A percentile compares a stretch with the other conserved stretches of the same genome.
These are phyloP conservation scores for Mortierella hygrophila DNA, from an alignment of 192 early-diverging fungal species.

Conservation along the genomic window DNA sequence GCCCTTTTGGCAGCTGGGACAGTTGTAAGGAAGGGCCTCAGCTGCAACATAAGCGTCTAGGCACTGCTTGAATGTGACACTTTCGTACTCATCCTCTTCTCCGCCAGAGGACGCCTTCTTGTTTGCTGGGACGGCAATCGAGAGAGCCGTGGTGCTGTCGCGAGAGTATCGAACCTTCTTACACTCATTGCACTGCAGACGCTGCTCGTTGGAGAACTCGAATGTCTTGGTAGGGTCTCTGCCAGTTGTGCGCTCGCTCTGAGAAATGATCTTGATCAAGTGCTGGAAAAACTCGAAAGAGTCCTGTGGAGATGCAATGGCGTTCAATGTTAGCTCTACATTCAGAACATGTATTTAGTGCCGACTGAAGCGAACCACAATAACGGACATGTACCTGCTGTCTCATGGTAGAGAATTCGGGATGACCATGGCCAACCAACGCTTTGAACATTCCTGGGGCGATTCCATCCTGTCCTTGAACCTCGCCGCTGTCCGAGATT, in stretches of 20 bases:
- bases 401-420: slow-evolving; percentile 97
- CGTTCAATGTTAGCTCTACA: background rate
- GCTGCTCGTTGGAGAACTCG: slow-evolving; percentile 84
- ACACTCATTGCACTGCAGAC: slow-evolving; percentile 90
- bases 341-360: no score
- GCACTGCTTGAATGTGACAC: slow-evolving; percentile 75
- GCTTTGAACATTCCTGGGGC: slow-evolving; percentile 93
- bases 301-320: slow-evolving; percentile 63
- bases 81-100: slow-evolving; percentile 60
- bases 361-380: no score
- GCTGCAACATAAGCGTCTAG: slow-evolving; percentile 67
- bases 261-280: slow-evolving; percentile 77
- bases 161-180: slow-evolving; percentile 82
- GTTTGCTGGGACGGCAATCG: slow-evolving; percentile 81
- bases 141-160: slow-evolving; percentile 64
- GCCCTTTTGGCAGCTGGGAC: slow-evolving; percentile 70
- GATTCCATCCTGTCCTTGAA: slow-evolving; percentile 82
- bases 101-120: slow-evolving; percentile 34
- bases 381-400: slow-evolving; percentile 76
- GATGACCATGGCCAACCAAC: slow-evolving; percentile 87
- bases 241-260: slow-evolving; percentile 78
- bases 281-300: slow-evolving; percentile 95
- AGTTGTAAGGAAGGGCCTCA: slow-evolving; percentile 72
- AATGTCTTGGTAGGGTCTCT: slow-evolving; percentile 84
- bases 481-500: slow-evolving; percentile 57